Conservation (phyloP, 192 early-diverging fungal genomes). For the Funneliformis mosseae region DNA sequence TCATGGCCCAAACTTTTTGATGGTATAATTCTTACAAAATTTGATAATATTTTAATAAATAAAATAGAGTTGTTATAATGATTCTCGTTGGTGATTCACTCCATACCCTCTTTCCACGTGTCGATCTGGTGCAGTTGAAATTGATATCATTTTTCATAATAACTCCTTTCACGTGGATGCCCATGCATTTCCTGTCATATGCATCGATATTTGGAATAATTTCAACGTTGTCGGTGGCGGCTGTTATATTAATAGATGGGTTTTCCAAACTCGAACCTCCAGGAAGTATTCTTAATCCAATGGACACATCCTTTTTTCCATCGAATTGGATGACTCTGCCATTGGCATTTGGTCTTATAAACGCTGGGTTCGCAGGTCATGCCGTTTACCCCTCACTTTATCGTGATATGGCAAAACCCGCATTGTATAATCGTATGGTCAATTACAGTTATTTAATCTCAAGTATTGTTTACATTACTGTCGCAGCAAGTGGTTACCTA, state of each 20-base stretch:
- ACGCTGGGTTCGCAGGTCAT: slow-evolving; percentile 65
- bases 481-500: slow-evolving; percentile 60
- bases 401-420: slow-evolving; percentile 66
- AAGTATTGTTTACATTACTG: slow-evolving; percentile 52
- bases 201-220: slow-evolving; percentile 62
- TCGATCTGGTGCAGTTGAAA: slow-evolving; percentile 47
- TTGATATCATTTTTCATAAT: slow-evolving; percentile 48
- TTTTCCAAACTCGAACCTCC: slow-evolving; percentile 50
- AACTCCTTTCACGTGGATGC: slow-evolving; percentile 55
- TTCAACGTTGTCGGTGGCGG: slow-evolving; percentile 51
- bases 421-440: slow-evolving; percentile 50
- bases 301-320: slow-evolving; percentile 57
- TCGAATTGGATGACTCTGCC: slow-evolving; percentile 45
- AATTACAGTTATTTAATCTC: slow-evolving; percentile 60
- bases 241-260: slow-evolving; percentile 64
- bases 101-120: slow-evolving; percentile 38
- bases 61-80: slow-evolving; percentile 45
- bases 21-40: not conserved
- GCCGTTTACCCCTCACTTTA: slow-evolving; percentile 70
- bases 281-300: slow-evolving; percentile 57
- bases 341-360: slow-evolving; percentile 59
- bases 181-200: slow-evolving; percentile 53
- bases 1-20: not conserved
- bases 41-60: not conserved
- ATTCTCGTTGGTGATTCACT: slow-evolving; percentile 45